Evolutionary conservation across 2,329 filamentous ascomycete species (phyloP), one percentile per base, ranked within the genome.

Genomic region (Emergomyces orientalis): DNA sequence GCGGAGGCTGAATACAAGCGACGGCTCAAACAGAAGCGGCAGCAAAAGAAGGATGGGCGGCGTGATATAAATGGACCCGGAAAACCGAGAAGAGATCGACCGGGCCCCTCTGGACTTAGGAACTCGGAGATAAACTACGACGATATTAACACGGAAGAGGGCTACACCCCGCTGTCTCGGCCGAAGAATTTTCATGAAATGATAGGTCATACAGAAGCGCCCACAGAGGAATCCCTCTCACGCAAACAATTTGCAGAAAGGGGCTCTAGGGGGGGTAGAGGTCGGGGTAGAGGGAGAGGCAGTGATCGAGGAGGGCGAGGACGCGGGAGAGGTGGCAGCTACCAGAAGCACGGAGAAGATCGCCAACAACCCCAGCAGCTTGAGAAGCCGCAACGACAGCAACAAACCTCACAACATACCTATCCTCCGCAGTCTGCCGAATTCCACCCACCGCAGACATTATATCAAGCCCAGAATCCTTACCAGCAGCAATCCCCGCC

Each of bases 1-100:
- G 89, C 90, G 68, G 94, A 99, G 75, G 88, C 88, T 8, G 90
- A 91, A 69, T 86, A 91, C 72, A 95, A 88, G 77, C 79, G 84
- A 63, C 82, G 82, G 64, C 69, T 85, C 60, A 91, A 91, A 76
- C 82, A 86, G 66, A 88, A 88, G 75, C 85, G 83, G 69, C 78
- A 80, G 64, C 79, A 79, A 61, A 84, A 80, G 71, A 79, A 79
- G 70, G 79, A 78, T 65, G 78, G 76, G 60, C 54, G 34, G 19
- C 54, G 54, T 41, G 54, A 54, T 22, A 27, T 17, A 9, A n/a
- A 43, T 43, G 80, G 74, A 65, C 76, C 75, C 52, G 77, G 74
- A 19, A 73, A 74, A 65, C 70, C 69, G 32, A 69, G 71, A 64
- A 72, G 71, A 65, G 71, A 69, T 19, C 67, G 67, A 0, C 73